Conservation (phyloP, 2,329 filamentous ascomycete species). For the Fusarium abutilonis region DNA sequence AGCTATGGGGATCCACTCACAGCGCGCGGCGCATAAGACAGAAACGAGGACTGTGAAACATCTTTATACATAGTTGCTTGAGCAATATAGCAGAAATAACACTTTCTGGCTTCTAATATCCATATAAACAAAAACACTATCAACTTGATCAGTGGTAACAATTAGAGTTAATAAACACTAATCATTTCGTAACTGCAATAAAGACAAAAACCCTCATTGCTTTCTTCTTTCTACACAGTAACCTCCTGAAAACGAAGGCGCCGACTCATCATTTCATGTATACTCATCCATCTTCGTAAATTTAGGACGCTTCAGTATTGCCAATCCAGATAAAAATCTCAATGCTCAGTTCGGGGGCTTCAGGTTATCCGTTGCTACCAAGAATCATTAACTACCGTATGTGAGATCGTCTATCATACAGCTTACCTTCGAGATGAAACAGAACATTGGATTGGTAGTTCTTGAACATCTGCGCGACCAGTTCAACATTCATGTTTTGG, state of each 20-base stretch:
- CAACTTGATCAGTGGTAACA: no score
- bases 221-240: not conserved
- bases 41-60: no score
- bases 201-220: no score
- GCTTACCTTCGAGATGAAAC: constrained; percentile 92
- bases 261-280: constrained; percentile 26
- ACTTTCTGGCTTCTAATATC: no score
- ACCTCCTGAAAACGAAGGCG: not conserved
- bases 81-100: no score
- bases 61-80: no score
- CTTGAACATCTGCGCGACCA: constrained; percentile 99
- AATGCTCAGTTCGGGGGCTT: constrained; percentile 68
- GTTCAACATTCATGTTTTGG: constrained; percentile 98
- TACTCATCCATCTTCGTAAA: constrained; percentile 13
- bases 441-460: constrained; percentile 98
- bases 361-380: constrained; percentile 80
- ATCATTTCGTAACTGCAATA: no score
- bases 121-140: no score
- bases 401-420: no score
- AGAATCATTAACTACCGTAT: constrained; percentile 8
- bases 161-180: no score
- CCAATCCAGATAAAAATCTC: not conserved
- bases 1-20: constrained; percentile 36
- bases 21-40: no score
- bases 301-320: not conserved